phyloP scores from a whole-genome alignment of 495 filamentous ascomycete genomes.

The Lepidopterella palustris region DNA sequence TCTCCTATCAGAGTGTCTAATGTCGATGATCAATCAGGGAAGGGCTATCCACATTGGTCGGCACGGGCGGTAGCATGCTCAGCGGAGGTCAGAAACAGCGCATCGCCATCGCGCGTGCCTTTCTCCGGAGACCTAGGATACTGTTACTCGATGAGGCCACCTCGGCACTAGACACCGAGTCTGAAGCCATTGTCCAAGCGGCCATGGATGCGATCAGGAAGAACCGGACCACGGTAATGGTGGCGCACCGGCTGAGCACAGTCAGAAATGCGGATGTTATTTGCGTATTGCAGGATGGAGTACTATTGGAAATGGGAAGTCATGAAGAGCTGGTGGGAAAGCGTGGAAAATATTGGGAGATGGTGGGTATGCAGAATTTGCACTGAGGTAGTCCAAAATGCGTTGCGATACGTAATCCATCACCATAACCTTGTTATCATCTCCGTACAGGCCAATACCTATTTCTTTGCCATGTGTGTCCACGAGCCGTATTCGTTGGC shows the following conservation, averaged over 20 bases:
- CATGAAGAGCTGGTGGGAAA: constrained; percentile 59
- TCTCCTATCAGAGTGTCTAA: too few species aligned
- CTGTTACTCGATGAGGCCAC: constrained; percentile 31
- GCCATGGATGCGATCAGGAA: constrained; percentile 61
- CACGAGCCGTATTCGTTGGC: neutral
- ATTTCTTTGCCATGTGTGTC: too few species aligned
- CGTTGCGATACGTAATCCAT: too few species aligned
- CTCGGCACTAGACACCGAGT: constrained; percentile 42
- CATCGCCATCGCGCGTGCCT: constrained; percentile 22
- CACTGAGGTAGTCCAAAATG: too few species aligned
- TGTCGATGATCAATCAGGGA: too few species aligned
- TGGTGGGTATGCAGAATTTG: too few species aligned
- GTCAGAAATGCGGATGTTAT: constrained; percentile 70
- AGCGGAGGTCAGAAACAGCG: constrained; percentile 25
- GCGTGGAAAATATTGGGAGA: constrained; percentile 55
- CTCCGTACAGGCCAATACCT: too few species aligned
- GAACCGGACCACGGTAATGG: constrained; percentile 73
- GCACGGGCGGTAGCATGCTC: constrained; percentile 9
- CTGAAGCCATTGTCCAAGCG: constrained; percentile 63
- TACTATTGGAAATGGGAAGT: constrained; percentile 58
- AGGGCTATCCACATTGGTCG: constrained; percentile 35
- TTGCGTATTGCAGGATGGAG: constrained; percentile 64
- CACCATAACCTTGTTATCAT: too few species aligned
- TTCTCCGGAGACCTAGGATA: constrained; percentile 20
- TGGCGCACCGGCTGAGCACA: constrained; percentile 70